phyloP scores from a whole-genome alignment of 441 rosid genomes.

The Bocquillonia castaneifolia region DNA sequence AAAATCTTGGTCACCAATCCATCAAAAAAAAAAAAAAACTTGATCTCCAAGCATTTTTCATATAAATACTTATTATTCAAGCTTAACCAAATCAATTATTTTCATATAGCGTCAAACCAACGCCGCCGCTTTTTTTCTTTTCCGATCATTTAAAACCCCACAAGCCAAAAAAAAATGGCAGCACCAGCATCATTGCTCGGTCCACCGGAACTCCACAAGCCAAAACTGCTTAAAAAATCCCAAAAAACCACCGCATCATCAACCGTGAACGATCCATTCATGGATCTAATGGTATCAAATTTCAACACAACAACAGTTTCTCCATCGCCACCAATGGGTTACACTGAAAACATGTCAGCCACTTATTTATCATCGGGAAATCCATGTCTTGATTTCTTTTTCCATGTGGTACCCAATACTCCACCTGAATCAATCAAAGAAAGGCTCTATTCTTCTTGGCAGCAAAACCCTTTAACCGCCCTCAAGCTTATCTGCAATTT shows the following conservation, averaged over 20 bases:
- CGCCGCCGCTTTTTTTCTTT: too few species aligned
- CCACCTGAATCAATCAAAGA: constrained; percentile 1
- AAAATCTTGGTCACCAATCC: too few species aligned
- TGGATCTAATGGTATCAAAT: constrained; percentile 35
- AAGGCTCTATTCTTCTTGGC: constrained; percentile 18
- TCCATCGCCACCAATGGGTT: constrained; percentile 4
- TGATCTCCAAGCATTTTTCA: too few species aligned
- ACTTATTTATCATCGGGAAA: constrained; percentile 26
- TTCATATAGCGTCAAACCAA: too few species aligned
- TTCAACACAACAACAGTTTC: constrained; percentile 24
- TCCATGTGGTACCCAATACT: constrained; percentile 28
- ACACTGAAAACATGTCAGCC: constrained; percentile 17
- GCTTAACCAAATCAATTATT: too few species aligned
- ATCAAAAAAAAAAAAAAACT: too few species aligned
- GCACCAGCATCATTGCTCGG: constrained; percentile 33
- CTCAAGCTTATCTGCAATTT: constrained; percentile 27
- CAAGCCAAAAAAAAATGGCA: constrained; percentile 10
- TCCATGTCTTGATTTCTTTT: constrained; percentile 32
- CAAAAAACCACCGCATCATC: background rate
- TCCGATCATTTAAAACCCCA: too few species aligned
- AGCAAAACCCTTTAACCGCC: constrained; percentile 23
- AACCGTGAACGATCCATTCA: constrained; percentile 30
- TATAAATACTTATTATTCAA: too few species aligned
- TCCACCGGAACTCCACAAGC: constrained; percentile 40
- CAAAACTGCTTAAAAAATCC: background rate